Evolutionary conservation across 192 early-diverging fungal species (phyloP).

Genomic region (Entomortierella beljakovae): DNA sequence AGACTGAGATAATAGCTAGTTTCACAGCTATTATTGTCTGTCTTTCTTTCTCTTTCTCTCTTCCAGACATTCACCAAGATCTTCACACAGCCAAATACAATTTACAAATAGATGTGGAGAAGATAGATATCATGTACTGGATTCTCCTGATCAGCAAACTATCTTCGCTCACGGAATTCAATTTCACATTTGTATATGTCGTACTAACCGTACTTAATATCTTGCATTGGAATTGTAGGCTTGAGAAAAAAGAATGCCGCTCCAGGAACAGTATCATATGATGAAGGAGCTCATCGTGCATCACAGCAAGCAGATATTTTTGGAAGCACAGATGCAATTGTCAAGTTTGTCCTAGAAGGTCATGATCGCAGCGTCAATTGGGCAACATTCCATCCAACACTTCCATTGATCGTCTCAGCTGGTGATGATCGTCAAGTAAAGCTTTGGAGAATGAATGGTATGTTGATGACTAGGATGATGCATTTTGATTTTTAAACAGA

Average conservation of each 20-base stretch:
- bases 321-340: constrained; percentile 94
- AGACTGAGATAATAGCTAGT: too few relatives aligned
- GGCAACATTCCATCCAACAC: constrained; percentile 96
- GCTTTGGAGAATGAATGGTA: constrained; percentile 98
- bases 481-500: too few relatives aligned
- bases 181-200: too few relatives aligned
- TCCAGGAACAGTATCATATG: constrained; percentile 64
- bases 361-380: constrained; percentile 98
- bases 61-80: not conserved
- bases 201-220: too few relatives aligned
- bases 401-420: constrained; percentile 96
- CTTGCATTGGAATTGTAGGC: too few relatives aligned
- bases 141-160: too few relatives aligned
- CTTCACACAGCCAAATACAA: not conserved
- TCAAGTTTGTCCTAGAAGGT: constrained; percentile 98
- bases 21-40: too few relatives aligned
- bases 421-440: constrained; percentile 99
- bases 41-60: not conserved
- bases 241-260: constrained; percentile 82
- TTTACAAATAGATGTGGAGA: too few relatives aligned
- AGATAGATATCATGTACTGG: too few relatives aligned
- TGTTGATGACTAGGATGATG: not conserved
- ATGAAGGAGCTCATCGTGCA: constrained; percentile 61
- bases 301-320: constrained; percentile 93
- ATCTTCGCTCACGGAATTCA: too few relatives aligned